Evolutionary conservation across 805 yeast genomes (phyloP), one percentile per base, ranked within the genome.

Genomic region (Blastobotrys americana): DNA sequence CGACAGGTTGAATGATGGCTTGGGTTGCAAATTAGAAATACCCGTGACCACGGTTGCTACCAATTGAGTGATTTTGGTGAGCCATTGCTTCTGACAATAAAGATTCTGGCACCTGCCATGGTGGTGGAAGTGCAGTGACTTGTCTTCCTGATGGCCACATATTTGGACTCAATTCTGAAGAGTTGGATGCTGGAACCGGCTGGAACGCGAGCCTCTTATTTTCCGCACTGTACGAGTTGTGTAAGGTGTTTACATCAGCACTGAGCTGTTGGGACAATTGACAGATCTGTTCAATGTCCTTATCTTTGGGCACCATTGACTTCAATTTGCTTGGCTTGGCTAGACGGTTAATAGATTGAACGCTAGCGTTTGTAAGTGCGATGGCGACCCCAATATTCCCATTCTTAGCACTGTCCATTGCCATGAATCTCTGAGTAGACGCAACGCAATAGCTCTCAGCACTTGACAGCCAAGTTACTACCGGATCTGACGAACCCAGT

Each of bases 101-200:
- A 34, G 51, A 39, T 15, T 45, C 47, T 3, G 58, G 55, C 1
- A 64, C 65, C 6, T 39, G 37, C 66, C 66, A 61, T 13, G 58
- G 53, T 8, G 36, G 38, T 33, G 40, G 47, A 1, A 50, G 39
- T n/a, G 58, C 42, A 10, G 59, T 50, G 2, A 59, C 62, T 41
- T 59, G 58, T 37, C 66, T 45, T 4, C 66, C 66, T 0, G 64
- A 61, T 2, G 66, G 66, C 64, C 64, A 57, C 27, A 48, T 47
- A 6, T 51, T 46, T 8, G 51, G 53, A 25, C 31, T 25, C 2
- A 59, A 46, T 2, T 57, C 65, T 6, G 43, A 18, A 3, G 43
- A 25, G n/a, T 52, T 47, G 4, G 27, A 16, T 4, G 20, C 27
- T 1, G 67, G 66, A 5, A 64, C 52, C 9, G 55, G 45, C 46